These are phyloP conservation scores for Fusarium stilboides DNA, from an alignment of 2,329 filamentous ascomycete species.

Conservation along the genomic window DNA sequence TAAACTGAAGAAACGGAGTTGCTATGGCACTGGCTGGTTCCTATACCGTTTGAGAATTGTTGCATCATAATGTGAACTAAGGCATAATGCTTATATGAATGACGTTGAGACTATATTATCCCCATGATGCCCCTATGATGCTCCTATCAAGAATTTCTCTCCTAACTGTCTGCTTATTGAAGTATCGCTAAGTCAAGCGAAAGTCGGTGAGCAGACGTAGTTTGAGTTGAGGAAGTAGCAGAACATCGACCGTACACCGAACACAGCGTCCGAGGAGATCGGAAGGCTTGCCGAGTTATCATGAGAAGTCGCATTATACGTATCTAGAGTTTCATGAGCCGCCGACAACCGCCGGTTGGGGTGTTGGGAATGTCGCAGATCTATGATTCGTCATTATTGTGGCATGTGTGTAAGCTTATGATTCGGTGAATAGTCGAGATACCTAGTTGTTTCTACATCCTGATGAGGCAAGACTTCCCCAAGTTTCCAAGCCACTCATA, in stretches of 20 bases:
- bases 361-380: constrained; percentile 12
- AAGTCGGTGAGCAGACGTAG: constrained; percentile 4
- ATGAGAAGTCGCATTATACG: background rate
- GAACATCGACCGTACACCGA: background rate
- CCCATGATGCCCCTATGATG: too few species aligned
- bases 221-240: too few species aligned
- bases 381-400: constrained; percentile 9
- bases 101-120: background rate
- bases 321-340: constrained; percentile 25
- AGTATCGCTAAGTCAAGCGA: background rate
- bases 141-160: too few species aligned
- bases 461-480: constrained; percentile 33
- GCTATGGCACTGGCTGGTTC: background rate
- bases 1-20: constrained; percentile 9
- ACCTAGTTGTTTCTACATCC: constrained; percentile 22
- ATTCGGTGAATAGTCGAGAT: constrained; percentile 39
- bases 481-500: constrained; percentile 32
- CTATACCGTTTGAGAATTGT: background rate
- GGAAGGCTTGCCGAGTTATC: constrained; percentile 2
- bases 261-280: background rate
- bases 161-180: too few species aligned
- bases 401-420: constrained; percentile 8
- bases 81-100: background rate
- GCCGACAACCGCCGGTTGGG: constrained; percentile 34
- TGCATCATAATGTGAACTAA: background rate